Evolutionary conservation across 1,284 basidiomycete genomes (phyloP).

Genomic region (Sanghuangporus sanghuang): DNA sequence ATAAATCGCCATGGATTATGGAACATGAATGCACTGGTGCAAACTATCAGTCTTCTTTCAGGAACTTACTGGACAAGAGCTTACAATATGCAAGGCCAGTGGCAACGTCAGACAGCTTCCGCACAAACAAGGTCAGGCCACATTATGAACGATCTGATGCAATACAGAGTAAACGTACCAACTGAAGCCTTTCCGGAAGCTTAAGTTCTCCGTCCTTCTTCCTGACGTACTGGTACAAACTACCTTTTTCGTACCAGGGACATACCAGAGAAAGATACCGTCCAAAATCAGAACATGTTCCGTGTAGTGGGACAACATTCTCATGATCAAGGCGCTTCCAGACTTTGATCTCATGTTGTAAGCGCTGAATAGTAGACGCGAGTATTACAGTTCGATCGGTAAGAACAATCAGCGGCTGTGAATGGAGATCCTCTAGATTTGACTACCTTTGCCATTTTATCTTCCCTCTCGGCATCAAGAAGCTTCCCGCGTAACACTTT

Average conservation of each 20-base stretch:
- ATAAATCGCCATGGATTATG: conserved; percentile 15
- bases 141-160: background rate
- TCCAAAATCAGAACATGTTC: conserved; percentile 24
- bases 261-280: conserved; percentile 25
- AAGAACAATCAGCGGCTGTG: background rate
- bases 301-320: conserved; percentile 25
- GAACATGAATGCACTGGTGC: conserved; percentile 13
- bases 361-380: conserved; percentile 11
- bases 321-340: conserved; percentile 25
- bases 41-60: background rate
- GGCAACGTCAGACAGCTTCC: conserved; percentile 8
- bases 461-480: background rate
- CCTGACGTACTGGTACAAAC: conserved; percentile 21
- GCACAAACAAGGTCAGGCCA: background rate
- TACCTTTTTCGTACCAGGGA: conserved; percentile 27
- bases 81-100: conserved; percentile 12
- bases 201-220: conserved; percentile 13
- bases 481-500: conserved; percentile 10
- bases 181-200: conserved; percentile 18
- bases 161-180: conserved; percentile 18
- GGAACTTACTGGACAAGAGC: background rate
- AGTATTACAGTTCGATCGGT: background rate
- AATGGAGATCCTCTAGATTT: background rate
- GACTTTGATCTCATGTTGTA: conserved; percentile 24
- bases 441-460: conserved; percentile 20